Evolutionary conservation across 1,139 yeast genomes (phyloP).

Genomic region (Hyphopichia buzzinii): DNA sequence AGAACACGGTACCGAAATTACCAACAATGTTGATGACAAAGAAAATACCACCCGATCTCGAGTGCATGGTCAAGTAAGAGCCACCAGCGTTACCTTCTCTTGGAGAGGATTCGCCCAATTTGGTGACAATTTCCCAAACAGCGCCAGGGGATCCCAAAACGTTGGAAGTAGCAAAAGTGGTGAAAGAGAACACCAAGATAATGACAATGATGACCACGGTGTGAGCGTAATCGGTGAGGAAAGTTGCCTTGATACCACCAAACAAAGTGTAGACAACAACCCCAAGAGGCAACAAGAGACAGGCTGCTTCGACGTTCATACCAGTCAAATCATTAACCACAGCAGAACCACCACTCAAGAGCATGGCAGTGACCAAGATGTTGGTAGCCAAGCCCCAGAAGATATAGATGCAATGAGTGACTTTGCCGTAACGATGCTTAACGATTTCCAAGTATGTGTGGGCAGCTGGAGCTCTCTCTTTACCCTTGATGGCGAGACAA

Average conservation of each 20-base stretch:
- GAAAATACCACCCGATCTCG: slow-evolving; percentile 76
- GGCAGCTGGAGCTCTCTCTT: slow-evolving; percentile 56
- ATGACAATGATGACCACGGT: slow-evolving; percentile 61
- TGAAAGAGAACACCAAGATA: slow-evolving; percentile 60
- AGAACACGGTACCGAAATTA: slow-evolving; percentile 83
- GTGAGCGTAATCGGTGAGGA: slow-evolving; percentile 83
- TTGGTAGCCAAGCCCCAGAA: slow-evolving; percentile 86
- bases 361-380: slow-evolving; percentile 83
- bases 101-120: slow-evolving; percentile 57
- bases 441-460: slow-evolving; percentile 58
- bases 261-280: slow-evolving; percentile 79
- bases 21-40: slow-evolving; percentile 82
- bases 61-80: slow-evolving; percentile 76
- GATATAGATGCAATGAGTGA: slow-evolving; percentile 66
- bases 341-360: slow-evolving; percentile 83
- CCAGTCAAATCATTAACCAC: slow-evolving; percentile 77
- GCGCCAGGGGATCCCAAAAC: slow-evolving; percentile 75
- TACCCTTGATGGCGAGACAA: slow-evolving; percentile 54
- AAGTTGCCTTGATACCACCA: slow-evolving; percentile 90
- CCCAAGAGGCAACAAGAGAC: slow-evolving; percentile 78
- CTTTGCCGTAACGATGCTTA: slow-evolving; percentile 49
- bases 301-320: slow-evolving; percentile 77
- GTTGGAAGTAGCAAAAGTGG: slow-evolving; percentile 58
- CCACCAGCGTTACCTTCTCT: slow-evolving; percentile 74
- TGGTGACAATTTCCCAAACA: slow-evolving; percentile 68